Percentiles rank a stretch among this genome's conserved stretches.
Evolutionary conservation across 2,329 filamentous ascomycete species (phyloP).

Genomic region (Taxawa tesnikishii): DNA sequence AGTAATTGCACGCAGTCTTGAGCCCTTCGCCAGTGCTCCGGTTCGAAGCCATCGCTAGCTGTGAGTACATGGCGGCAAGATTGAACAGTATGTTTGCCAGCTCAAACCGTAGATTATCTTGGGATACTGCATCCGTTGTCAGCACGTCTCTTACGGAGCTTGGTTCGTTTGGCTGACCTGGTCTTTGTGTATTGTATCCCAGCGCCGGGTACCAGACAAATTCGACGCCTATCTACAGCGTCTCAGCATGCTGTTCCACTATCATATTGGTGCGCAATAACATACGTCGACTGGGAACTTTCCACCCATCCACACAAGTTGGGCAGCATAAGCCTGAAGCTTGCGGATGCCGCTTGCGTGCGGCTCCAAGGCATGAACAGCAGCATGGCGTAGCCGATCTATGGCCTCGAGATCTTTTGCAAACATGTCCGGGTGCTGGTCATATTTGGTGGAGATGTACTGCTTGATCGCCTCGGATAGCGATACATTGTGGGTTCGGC

Average conservation of each 20-base stretch:
- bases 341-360: constrained; percentile 78
- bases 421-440: constrained; percentile 97
- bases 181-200: constrained; percentile 74
- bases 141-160: constrained; percentile 13
- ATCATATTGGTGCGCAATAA: too few relatives aligned
- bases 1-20: constrained; percentile 80
- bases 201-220: constrained; percentile 94
- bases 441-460: constrained; percentile 97
- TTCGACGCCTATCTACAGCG: constrained; percentile 67
- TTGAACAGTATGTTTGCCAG: constrained; percentile 90
- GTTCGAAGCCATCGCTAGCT: constrained; percentile 73
- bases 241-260: too few relatives aligned
- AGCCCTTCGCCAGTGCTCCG: constrained; percentile 69
- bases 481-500: constrained; percentile 66
- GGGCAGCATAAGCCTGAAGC: constrained; percentile 82
- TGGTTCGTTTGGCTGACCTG: constrained; percentile 26
- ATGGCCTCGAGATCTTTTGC: constrained; percentile 76
- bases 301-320: constrained; percentile 82
- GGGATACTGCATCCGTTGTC: constrained; percentile 31
- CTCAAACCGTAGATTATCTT: constrained; percentile 66
- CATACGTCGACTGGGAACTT: constrained; percentile 92
- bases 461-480: constrained; percentile 75
- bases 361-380: constrained; percentile 78
- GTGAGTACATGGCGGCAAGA: constrained; percentile 82
- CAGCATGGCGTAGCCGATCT: constrained; percentile 69